Base-by-base conservation (phyloP, 73 alveolate genomes). In the Paramecium biaurelia region DNA sequence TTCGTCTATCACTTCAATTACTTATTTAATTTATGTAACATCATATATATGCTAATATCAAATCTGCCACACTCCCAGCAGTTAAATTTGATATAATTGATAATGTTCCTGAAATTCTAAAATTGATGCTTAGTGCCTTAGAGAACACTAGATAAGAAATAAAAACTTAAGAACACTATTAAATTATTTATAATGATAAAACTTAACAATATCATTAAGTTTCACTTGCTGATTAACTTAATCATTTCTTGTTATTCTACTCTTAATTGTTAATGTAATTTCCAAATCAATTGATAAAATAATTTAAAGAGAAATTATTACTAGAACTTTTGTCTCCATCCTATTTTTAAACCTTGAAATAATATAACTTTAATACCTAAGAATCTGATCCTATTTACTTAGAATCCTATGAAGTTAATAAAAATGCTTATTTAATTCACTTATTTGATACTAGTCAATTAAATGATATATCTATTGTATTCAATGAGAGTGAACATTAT, bases 381-480 rank as follows among this genome's bases (percentile, higher is more conserved):
- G 45, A 63, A 3, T 2, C 23, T 9, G 84, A 63, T 32, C 84
- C 84, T 32, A 63, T 63, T 30, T 63, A 63, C 21, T 30, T 63
- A 63, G 56, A 72, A 72, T 35, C 86, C 32, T 79, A 43, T 43
- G 70, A 79, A 47, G 70, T 79, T 7, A 43, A 79, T 79, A 30
- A 79, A 42, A 79, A 47, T 11, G 45, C 90, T 4, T 79, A 79
- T 79, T 24, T 79, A 11, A 79, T 79, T 43, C 32, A 79, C 24
- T 8, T 47, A 8, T 79, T 3, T 45, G 74, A 79, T 9, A 14
- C 38, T 4, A 63, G 63, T 15, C 20, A 43, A 20, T 30, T 41
- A 32, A 41, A 45, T 21, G 74, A 63, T 30, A 6, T 32, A 1
- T 9, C 84, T 32, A 1, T 12, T 30, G 9, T 63, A 11, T n/a